Evolutionary conservation across 2,329 filamentous ascomycete genomes (phyloP).

Genomic region (Alternaria tenuissima): DNA sequence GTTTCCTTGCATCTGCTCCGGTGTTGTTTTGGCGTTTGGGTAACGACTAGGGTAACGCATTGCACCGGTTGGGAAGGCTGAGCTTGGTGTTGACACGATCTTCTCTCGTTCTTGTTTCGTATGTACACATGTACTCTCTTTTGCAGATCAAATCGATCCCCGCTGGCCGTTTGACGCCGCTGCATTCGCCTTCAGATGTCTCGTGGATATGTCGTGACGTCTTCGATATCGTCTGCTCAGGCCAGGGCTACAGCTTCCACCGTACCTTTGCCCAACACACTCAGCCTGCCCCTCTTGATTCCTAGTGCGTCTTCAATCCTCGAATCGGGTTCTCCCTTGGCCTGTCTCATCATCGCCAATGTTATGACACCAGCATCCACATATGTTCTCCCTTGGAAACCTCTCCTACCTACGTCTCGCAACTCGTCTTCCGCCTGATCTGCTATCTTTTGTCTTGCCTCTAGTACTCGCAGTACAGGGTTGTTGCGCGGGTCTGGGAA

Average conservation of each 20-base stretch:
- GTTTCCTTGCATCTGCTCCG: conserved; percentile 8
- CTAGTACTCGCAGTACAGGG: conserved; percentile 63
- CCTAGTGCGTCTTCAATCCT: conserved; percentile 45
- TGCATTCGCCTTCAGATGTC: neutral
- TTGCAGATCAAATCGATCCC: conserved; percentile 25
- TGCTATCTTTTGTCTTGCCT: conserved; percentile 60
- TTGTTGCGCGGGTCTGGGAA: conserved; percentile 55
- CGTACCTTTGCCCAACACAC: conserved; percentile 33
- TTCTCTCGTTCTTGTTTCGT: conserved; percentile 21
- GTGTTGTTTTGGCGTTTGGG: conserved; percentile 33
- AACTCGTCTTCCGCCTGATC: conserved; percentile 64
- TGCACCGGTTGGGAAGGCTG: conserved; percentile 25
- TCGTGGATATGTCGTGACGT: neutral
- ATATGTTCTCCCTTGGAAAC: conserved; percentile 54
- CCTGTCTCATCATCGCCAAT: conserved; percentile 44
- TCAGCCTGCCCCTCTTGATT: conserved; percentile 45
- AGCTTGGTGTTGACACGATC: conserved; percentile 15
- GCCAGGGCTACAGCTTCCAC: conserved; percentile 34
- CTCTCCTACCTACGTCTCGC: conserved; percentile 53
- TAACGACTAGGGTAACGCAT: conserved; percentile 31
- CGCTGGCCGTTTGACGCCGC: conserved; percentile 5
- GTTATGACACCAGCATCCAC: conserved; percentile 55
- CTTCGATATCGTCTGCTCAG: conserved; percentile 8
- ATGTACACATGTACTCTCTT: conserved; percentile 29
- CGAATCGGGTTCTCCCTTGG: conserved; percentile 38